Conservation (phyloP, 305 asterid genomes). For the Fraxinus sp. region DNA sequence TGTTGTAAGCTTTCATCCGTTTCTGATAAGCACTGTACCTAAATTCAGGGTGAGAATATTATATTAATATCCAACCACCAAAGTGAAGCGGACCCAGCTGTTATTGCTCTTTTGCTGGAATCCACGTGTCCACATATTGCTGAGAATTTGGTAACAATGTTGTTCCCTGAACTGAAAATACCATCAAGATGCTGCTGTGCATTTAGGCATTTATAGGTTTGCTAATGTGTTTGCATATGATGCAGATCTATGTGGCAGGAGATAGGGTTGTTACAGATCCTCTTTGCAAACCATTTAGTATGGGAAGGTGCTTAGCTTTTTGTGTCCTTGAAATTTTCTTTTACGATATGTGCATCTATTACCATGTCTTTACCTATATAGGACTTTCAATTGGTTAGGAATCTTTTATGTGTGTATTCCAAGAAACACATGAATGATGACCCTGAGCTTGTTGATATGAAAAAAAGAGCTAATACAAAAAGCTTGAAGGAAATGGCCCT, state of each 20-base stretch:
- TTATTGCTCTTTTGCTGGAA: constrained; percentile 79
- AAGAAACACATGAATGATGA: constrained; percentile 90
- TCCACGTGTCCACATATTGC: constrained; percentile 63
- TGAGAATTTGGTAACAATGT: constrained; percentile 61
- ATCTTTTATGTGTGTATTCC: constrained; percentile 88
- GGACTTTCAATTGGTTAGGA: constrained; percentile 50
- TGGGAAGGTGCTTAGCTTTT: constrained; percentile 72
- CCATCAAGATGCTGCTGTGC: constrained; percentile 6
- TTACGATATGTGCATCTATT: constrained; percentile 20
- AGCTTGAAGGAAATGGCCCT: constrained; percentile 93
- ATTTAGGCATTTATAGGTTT: constrained; percentile 18
- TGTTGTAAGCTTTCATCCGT: constrained; percentile 18
- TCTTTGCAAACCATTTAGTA: constrained; percentile 96
- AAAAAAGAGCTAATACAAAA: constrained; percentile 83
- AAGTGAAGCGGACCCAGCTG: constrained; percentile 97
- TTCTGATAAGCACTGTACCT: constrained; percentile 25
- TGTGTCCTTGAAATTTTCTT: constrained; percentile 10
- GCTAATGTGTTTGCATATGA: constrained; percentile 28
- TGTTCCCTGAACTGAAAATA: constrained; percentile 18
- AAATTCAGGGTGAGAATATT: constrained; percentile 82
- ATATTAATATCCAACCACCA: constrained; percentile 94
- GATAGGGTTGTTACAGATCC: constrained; percentile 97
- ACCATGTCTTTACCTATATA: constrained; percentile 21
- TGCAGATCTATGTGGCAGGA: constrained; percentile 90
- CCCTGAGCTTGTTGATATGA: constrained; percentile 78